phyloP scores from a whole-genome alignment of 257 asterid genomes.

The Capsicum baccatum region DNA sequence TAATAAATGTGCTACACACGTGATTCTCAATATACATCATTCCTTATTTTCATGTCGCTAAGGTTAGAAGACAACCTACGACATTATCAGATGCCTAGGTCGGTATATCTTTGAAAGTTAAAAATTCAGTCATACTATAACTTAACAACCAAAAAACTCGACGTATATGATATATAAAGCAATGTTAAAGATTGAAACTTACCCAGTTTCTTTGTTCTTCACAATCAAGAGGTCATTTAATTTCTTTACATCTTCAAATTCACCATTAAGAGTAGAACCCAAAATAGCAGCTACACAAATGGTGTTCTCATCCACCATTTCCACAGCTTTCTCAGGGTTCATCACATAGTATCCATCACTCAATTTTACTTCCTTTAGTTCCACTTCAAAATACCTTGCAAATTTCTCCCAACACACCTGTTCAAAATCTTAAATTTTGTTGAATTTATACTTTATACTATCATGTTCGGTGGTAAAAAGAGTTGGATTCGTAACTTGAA shows the following conservation, averaged over 20 bases:
- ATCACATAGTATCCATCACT: conserved; percentile 85
- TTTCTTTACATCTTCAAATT: conserved; percentile 86
- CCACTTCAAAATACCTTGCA: conserved; percentile 90
- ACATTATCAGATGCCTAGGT: neutral
- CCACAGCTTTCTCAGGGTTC: conserved; percentile 88
- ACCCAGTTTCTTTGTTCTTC: conserved; percentile 80
- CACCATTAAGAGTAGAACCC: conserved; percentile 91
- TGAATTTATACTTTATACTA: neutral
- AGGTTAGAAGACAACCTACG: neutral
- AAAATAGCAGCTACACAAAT: conserved; percentile 90
- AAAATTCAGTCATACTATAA: neutral
- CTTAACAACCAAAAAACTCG: neutral
- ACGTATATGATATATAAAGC: neutral
- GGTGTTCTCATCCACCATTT: conserved; percentile 92
- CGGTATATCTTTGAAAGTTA: neutral
- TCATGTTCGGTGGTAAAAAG: neutral
- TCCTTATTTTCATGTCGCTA: accelerated
- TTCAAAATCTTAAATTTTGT: neutral
- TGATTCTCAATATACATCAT: neutral
- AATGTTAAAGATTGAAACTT: conserved; percentile 20
- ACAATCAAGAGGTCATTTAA: conserved; percentile 71
- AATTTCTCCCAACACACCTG: conserved; percentile 94
- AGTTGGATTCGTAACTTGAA: neutral
- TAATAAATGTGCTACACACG: neutral
- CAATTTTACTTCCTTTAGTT: conserved; percentile 82